Base-by-base conservation (phyloP, 306 rosid species). In the Ochetophila trinervis region DNA sequence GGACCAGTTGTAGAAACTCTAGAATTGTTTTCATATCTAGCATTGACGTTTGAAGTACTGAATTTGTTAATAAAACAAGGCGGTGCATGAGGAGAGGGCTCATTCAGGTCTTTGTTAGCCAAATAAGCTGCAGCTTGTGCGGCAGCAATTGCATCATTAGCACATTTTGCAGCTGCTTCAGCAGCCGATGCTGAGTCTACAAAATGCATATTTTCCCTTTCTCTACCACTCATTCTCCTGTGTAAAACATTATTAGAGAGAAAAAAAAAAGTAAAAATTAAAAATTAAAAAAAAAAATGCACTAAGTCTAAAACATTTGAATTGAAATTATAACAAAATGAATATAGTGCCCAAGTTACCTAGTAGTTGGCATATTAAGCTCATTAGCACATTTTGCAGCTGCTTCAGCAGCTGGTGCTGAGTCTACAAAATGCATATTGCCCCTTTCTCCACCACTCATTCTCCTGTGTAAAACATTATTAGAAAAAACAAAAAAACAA, bases 101-200 rank as follows among this genome's bases (percentile, higher is more conserved):
- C 74, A 36, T 82, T 72, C 9, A 19, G 9, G 55, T 87, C 86
- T 71, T 79, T 90, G 86, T 79, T 83, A 24, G 95, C 99, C 74
- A 88, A 71, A 78, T 78, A 86, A 53, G 96, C 97, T 57, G 99
- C 99, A 72, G 84, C 91, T 77, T 94, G 89, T 13, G 96, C 97
- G 21, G 99, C 99, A 32, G 96, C 96, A 32, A 90, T 78, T 49
- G 99, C 99, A 60, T 83, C 82, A 74, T 78, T 83, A 0, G 99
- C 97, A 52, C 87, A 76, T 80, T 88, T 90, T 21, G 97, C 96
- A 37, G 99, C 99, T 61, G 95, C 91, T 77, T 85, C 91, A 21
- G 96, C 97, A 47, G 97, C 97, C 57, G 96, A 73, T 37, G 74
- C 82, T 0, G 91, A 63, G 76, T 87, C 85, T 66, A 73, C 76